Evolutionary conservation across 1,284 basidiomycete species (phyloP).

Genomic region (Trametes polyzona): DNA sequence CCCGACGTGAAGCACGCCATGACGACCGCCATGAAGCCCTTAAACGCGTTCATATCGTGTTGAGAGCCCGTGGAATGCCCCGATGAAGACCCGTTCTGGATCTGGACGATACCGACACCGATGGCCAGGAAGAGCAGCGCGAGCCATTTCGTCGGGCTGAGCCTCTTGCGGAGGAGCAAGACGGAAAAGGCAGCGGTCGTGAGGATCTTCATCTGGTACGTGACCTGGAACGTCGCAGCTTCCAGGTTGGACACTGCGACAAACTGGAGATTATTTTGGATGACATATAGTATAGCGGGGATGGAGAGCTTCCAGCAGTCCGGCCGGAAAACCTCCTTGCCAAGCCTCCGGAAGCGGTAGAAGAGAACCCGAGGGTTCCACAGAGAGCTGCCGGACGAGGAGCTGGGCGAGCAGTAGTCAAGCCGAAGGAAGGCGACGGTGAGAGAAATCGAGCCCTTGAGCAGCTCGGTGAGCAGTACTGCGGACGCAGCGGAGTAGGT

Average conservation of each 20-base stretch:
- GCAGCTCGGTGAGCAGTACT: conserved; percentile 90
- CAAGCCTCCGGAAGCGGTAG: conserved; percentile 46
- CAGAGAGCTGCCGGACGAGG: conserved; percentile 26
- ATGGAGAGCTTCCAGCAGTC: conserved; percentile 98
- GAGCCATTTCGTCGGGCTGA: conserved; percentile 72
- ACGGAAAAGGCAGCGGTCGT: conserved; percentile 97
- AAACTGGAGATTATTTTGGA: conserved; percentile 97
- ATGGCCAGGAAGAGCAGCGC: conserved; percentile 85
- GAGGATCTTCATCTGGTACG: conserved; percentile 97
- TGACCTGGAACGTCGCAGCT: conserved; percentile 94
- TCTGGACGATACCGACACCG: conserved; percentile 93
- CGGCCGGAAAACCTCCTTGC: conserved; percentile 66
- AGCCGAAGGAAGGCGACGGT: conserved; percentile 56
- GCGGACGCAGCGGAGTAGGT: conserved; percentile 91
- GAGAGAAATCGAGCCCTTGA: conserved; percentile 89
- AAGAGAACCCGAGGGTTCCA: conserved; percentile 43
- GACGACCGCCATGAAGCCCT: conserved; percentile 87
- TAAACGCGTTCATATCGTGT: conserved; percentile 76
- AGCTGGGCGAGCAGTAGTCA: conserved; percentile 35
- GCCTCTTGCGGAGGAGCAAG: conserved; percentile 50
- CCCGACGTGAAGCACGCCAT: conserved; percentile 96
- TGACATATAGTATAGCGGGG: conserved; percentile 94
- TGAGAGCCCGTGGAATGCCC: conserved; percentile 37
- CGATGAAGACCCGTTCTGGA: conserved; percentile 63
- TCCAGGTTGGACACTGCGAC: conserved; percentile 92